phyloP scores from a whole-genome alignment of 2,329 filamentous ascomycete species.

The Paracoccidioides brasiliensis region DNA sequence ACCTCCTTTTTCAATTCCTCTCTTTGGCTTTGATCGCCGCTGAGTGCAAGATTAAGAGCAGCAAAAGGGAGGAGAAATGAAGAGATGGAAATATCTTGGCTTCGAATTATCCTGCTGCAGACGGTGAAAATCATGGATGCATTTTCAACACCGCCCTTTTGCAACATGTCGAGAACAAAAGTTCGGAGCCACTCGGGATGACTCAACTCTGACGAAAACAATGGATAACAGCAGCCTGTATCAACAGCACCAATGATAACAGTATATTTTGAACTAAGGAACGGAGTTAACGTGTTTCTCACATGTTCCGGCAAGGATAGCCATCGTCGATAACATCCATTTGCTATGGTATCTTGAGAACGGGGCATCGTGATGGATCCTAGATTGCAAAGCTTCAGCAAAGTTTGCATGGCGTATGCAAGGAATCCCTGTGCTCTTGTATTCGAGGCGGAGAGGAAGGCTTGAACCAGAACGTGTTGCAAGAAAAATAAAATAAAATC shows the following conservation, averaged over 20 bases:
- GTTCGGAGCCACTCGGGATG: conserved; percentile 72
- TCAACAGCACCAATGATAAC: conserved; percentile 48
- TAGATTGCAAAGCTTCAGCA: conserved; percentile 67
- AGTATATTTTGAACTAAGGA: conserved; percentile 70
- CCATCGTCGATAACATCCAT: conserved; percentile 61
- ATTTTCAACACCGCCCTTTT: conserved; percentile 60
- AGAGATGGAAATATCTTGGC: conserved; percentile 73
- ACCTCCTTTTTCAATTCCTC: conserved; percentile 60
- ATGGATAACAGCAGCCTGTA: conserved; percentile 55
- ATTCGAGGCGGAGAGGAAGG: conserved; percentile 83
- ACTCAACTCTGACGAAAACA: conserved; percentile 54
- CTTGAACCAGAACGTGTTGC: conserved; percentile 75
- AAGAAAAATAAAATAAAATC: conserved; percentile 79
- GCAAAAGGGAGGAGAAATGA: conserved; percentile 83
- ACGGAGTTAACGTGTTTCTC: conserved; percentile 73
- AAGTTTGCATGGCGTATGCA: conserved; percentile 86
- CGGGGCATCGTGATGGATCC: conserved; percentile 40
- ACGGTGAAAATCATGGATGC: conserved; percentile 68
- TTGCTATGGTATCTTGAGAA: conserved; percentile 42
- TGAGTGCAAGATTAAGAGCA: conserved; percentile 68
- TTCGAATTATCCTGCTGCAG: conserved; percentile 66
- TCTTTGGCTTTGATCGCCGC: conserved; percentile 52
- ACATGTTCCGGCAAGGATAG: conserved; percentile 60
- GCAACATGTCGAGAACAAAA: conserved; percentile 70
- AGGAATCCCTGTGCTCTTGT: conserved; percentile 80